Evolutionary conservation across 495 filamentous ascomycete genomes (phyloP), one percentile per base, ranked within the genome.

Genomic region (Lepidopterella palustris): DNA sequence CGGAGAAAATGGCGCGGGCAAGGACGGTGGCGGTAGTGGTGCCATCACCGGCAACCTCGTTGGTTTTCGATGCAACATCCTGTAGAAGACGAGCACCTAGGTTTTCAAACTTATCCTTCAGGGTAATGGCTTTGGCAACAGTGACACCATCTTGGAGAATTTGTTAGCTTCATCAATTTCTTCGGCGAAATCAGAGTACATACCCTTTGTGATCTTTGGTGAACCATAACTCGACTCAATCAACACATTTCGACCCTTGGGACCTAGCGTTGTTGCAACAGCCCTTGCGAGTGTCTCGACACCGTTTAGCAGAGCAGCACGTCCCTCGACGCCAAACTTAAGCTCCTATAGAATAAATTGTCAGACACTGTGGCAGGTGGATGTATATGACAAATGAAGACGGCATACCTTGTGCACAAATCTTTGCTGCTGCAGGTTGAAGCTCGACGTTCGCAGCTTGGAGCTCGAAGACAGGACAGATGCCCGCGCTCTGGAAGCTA

Each of bases 31-130:
- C 93, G 56, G 90, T 96, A 60, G 93, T 98, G 62, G 93, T 98
- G 76, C 93, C 93, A 72, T 98, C 93, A 86, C 93, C 93, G 60
- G 93, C 93, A 68, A 90, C 84, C 78, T 98, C 93, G 80, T 98
- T 98, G 64, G 93, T 98, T 85, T 98, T 98, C 69, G 89, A 95
- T 67, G 93, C 95, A 59, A 98, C 93, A 74, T 97, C 93, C 80
- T 97, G 92, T 65, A 98, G 83, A 58, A 98, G 84, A 69, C 88
- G 87, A 64, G 95, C 95, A 76, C 93, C 93, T 66, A 98, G 88
- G 80, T 98, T 97, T 79, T 98, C 95, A 77, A 96, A 98, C 76
- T 98, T 98, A 80, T 98, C 93, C 82, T 98, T 85, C 49, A 98
- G 83, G 62, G 83, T 84, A 68, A 98, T 89, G 57, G 92, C 92